Evolutionary conservation across 2,329 filamentous ascomycete species (phyloP).

Genomic region (Zymoseptoria pseudotritici): DNA sequence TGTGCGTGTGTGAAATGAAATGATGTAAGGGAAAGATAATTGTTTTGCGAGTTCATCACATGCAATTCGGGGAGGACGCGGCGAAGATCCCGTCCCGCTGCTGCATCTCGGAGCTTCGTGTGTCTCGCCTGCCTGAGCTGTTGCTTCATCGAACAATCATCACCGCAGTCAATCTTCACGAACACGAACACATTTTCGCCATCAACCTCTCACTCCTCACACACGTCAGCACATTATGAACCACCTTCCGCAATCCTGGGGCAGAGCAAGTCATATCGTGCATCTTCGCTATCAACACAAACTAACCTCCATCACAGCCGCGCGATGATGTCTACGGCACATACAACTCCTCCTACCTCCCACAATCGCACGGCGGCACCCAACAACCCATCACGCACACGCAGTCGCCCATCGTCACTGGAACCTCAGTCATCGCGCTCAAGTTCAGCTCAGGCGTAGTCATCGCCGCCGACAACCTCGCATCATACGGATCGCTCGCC

Average conservation of each 20-base stretch:
- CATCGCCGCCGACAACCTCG: constrained; percentile 93
- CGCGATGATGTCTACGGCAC: constrained; percentile 94
- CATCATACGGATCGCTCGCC: constrained; percentile 90
- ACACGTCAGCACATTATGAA: constrained; percentile 45
- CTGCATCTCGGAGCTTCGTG: constrained; percentile 1
- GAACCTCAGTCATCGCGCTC: constrained; percentile 87
- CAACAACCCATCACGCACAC: constrained; percentile 69
- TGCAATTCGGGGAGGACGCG: not conserved
- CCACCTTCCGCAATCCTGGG: constrained; percentile 59
- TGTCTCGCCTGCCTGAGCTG: constrained; percentile 5
- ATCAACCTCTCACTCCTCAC: not conserved
- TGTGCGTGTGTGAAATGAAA: not conserved
- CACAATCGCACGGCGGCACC: constrained; percentile 44
- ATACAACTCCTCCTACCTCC: constrained; percentile 83
- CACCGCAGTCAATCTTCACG: not conserved
- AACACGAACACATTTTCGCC: not conserved
- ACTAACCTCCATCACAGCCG: constrained; percentile 55
- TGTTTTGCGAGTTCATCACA: not conserved
- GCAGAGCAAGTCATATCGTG: constrained; percentile 46
- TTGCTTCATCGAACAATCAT: constrained; percentile 4
- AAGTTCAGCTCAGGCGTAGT: constrained; percentile 97
- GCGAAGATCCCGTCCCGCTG: constrained; percentile 1
- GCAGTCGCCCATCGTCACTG: constrained; percentile 87
- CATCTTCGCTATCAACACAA: constrained; percentile 17
- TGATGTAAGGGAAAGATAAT: not conserved